A percentile compares a stretch with the other conserved stretches of the same genome.
Conservation (phyloP, 176 grass and related monocot species). For the Zoysia japonica region DNA sequence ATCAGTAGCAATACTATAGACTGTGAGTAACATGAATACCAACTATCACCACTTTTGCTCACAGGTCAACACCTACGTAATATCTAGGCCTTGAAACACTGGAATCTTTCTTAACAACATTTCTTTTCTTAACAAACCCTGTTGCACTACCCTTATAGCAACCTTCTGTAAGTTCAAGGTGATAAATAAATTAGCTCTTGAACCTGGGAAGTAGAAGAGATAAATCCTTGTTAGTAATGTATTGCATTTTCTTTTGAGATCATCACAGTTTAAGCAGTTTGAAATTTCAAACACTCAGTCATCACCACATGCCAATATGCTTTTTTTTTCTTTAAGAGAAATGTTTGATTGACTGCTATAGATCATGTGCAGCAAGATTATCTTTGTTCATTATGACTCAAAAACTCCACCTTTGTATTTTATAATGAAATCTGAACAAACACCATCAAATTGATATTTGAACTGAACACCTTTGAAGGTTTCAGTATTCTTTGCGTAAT, state of each 20-base stretch:
- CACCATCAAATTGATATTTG: slow-evolving; percentile 69
- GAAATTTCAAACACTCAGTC: background rate
- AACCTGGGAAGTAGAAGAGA: slow-evolving; percentile 52
- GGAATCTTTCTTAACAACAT: slow-evolving; percentile 82
- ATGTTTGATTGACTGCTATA: background rate
- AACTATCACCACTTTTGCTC: slow-evolving; percentile 75
- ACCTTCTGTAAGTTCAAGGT: slow-evolving; percentile 82
- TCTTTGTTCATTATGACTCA: background rate
- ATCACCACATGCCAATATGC: background rate
- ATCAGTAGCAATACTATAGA: slow-evolving; percentile 90
- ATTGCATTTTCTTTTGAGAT: slow-evolving; percentile 12
- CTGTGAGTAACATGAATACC: slow-evolving; percentile 87
- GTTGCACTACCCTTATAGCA: slow-evolving; percentile 73
- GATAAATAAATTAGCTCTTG: slow-evolving; percentile 85
- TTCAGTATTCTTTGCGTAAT: slow-evolving; percentile 59
- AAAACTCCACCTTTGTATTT: background rate
- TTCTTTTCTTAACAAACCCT: slow-evolving; percentile 73
- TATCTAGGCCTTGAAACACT: slow-evolving; percentile 86
- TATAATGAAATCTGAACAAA: slow-evolving; percentile 10
- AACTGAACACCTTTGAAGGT: slow-evolving; percentile 77
- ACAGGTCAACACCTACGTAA: slow-evolving; percentile 71
- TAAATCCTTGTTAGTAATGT: background rate
- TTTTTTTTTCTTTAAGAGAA: background rate
- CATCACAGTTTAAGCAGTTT: background rate
- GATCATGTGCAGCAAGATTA: background rate